phyloP scores from a whole-genome alignment of 192 early-diverging fungal genomes.

The Mortierella claussenii region DNA sequence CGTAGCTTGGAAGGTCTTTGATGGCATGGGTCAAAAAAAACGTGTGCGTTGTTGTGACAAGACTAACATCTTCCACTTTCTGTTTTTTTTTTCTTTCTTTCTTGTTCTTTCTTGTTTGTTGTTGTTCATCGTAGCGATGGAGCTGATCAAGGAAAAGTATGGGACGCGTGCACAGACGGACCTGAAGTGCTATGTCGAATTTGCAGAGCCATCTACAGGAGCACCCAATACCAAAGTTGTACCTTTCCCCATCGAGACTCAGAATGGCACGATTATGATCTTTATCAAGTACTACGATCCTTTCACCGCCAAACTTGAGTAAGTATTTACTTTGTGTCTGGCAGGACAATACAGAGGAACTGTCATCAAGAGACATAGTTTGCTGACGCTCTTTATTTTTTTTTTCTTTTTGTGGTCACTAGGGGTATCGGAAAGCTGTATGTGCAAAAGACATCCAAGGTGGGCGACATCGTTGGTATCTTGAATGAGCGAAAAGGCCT shows the following conservation, averaged over 20 bases:
- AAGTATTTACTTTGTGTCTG: constrained; percentile 42
- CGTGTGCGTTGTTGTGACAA: no score
- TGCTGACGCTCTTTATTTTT: not conserved
- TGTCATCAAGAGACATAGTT: not conserved
- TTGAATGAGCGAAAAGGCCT: constrained; percentile 66
- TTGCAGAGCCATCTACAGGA: constrained; percentile 24
- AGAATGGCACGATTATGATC: constrained; percentile 64
- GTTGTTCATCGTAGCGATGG: constrained; percentile 44
- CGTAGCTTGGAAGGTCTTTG: no score
- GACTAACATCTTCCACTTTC: not conserved
- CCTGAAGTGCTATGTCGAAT: constrained; percentile 52
- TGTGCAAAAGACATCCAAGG: constrained; percentile 59
- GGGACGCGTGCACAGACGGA: constrained; percentile 43
- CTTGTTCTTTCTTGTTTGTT: not conserved
- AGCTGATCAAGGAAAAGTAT: constrained; percentile 41
- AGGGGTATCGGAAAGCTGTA: constrained; percentile 70
- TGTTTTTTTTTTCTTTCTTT: not conserved
- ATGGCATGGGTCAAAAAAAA: no score
- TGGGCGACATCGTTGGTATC: constrained; percentile 69
- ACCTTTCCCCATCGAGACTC: constrained; percentile 4
- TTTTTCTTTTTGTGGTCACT: not conserved
- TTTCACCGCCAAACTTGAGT: constrained; percentile 65
- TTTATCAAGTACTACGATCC: constrained; percentile 92
- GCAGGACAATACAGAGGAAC: no score
- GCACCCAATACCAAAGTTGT: constrained; percentile 21